Conservation (phyloP, 495 filamentous ascomycete species). For the Letharia columbiana region DNA sequence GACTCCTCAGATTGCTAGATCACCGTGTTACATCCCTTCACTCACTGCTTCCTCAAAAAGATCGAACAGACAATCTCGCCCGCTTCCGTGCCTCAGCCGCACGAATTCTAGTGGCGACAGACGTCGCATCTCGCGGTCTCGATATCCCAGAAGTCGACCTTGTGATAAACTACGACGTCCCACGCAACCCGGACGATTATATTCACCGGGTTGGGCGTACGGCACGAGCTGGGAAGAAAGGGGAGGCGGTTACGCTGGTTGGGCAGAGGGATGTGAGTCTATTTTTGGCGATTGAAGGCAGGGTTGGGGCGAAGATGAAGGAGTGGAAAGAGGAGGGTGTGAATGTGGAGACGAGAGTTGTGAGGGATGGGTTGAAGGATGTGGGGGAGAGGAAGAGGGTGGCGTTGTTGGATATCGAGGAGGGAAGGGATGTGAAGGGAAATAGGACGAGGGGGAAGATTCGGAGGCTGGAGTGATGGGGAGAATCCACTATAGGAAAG, state of each 20-base stretch:
- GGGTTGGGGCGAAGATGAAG: conserved; percentile 73
- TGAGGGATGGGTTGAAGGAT: conserved; percentile 69
- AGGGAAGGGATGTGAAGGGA: conserved; percentile 75
- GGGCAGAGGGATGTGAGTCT: conserved; percentile 87
- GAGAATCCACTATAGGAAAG: neutral
- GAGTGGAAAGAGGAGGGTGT: conserved; percentile 82
- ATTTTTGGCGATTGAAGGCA: conserved; percentile 74
- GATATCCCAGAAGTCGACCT: conserved; percentile 89
- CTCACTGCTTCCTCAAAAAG: conserved; percentile 69
- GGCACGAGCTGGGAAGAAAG: conserved; percentile 75
- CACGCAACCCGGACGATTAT: conserved; percentile 92
- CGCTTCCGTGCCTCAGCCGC: conserved; percentile 89
- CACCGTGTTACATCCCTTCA: conserved; percentile 90
- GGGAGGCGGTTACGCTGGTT: conserved; percentile 78
- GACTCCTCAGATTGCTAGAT: conserved; percentile 70
- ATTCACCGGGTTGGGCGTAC: conserved; percentile 95
- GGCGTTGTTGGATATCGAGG: conserved; percentile 81
- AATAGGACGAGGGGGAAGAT: conserved; percentile 58
- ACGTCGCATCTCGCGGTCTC: conserved; percentile 90
- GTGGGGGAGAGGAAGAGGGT: conserved; percentile 89
- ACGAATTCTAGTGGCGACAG: conserved; percentile 84
- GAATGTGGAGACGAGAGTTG: conserved; percentile 77
- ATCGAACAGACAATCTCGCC: conserved; percentile 77
- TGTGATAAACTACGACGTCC: conserved; percentile 92
- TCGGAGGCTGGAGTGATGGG: conserved; percentile 33